These are phyloP conservation scores for Skeletonema costatum DNA, from an alignment of 108 stramenopile genomes.

Conservation along the genomic window DNA sequence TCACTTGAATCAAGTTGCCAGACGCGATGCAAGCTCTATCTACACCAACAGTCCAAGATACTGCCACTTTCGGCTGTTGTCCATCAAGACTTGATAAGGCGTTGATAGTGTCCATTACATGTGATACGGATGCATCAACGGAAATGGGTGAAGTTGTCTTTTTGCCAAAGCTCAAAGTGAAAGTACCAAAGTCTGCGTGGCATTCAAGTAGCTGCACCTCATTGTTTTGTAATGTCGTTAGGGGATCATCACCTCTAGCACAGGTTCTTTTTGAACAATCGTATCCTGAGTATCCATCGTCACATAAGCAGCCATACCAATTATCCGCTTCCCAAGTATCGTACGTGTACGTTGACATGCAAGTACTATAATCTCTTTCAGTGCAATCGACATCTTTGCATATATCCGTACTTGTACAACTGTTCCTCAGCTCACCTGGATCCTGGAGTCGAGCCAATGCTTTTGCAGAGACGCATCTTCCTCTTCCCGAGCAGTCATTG, in stretches of 20 bases:
- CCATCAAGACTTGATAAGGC: conserved; percentile 46
- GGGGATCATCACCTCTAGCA: conserved; percentile 76
- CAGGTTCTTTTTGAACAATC: conserved; percentile 69
- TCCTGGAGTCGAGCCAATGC: conserved; percentile 62
- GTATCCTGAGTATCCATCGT: conserved; percentile 64
- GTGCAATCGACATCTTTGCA: conserved; percentile 36
- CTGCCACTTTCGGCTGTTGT: conserved; percentile 36
- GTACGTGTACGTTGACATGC: conserved; percentile 44
- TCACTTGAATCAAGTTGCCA: conserved; percentile 53
- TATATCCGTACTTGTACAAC: conserved; percentile 40
- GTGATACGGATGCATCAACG: conserved; percentile 56
- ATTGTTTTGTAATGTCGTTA: conserved; percentile 54
- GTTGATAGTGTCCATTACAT: conserved; percentile 57
- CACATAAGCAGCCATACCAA: conserved; percentile 62
- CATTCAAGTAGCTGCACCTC: conserved; percentile 70
- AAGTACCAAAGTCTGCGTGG: conserved; percentile 63
- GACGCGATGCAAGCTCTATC: conserved; percentile 44
- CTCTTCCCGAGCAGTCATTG: conserved; percentile 56
- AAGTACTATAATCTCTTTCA: conserved; percentile 34
- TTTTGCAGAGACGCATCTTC: conserved; percentile 65
- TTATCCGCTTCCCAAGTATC: conserved; percentile 73
- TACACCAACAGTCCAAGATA: conserved; percentile 31
- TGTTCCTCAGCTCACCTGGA: conserved; percentile 42
- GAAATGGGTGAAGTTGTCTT: conserved; percentile 60
- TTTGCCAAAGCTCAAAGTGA: conserved; percentile 66